phyloP scores from a whole-genome alignment of 495 filamentous ascomycete species.

The Aspergillus bridgeri region DNA sequence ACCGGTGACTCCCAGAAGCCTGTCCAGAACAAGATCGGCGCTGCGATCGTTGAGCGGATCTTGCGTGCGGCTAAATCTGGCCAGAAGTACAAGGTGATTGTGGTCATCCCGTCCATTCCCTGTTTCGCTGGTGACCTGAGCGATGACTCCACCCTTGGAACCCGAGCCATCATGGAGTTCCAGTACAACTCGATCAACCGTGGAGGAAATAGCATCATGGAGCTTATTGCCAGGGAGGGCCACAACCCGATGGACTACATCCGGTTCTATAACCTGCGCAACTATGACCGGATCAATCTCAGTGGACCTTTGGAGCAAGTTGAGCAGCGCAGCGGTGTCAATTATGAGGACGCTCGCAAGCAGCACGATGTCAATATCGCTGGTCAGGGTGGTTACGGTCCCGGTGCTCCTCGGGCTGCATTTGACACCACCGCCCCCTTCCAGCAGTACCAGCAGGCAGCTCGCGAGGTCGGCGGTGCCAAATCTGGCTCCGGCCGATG shows the following conservation, averaged over 20 bases:
- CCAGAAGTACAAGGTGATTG: constrained; percentile 78
- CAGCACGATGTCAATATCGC: constrained; percentile 56
- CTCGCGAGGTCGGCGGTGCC: constrained; percentile 36
- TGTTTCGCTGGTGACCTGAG: constrained; percentile 87
- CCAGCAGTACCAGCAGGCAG: constrained; percentile 66
- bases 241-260: constrained; percentile 78
- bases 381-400: constrained; percentile 36
- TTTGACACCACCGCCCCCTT: constrained; percentile 45
- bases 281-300: constrained; percentile 86
- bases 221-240: constrained; percentile 66
- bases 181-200: constrained; percentile 87
- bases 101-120: constrained; percentile 84
- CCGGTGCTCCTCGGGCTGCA: constrained; percentile 31
- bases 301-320: constrained; percentile 59
- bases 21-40: constrained; percentile 82
- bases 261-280: constrained; percentile 91
- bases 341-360: constrained; percentile 66
- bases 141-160: constrained; percentile 74
- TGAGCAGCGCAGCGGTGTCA: constrained; percentile 65
- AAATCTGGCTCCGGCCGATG: constrained; percentile 50
- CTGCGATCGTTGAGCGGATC: constrained; percentile 84
- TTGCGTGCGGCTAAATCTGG: constrained; percentile 66
- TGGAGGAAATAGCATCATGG: constrained; percentile 84
- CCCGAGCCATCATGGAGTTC: constrained; percentile 94
- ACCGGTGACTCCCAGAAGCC: constrained; percentile 72